phyloP scores from a whole-genome alignment of 2,329 filamentous ascomycete species.

The Plectosphaerella sp. region DNA sequence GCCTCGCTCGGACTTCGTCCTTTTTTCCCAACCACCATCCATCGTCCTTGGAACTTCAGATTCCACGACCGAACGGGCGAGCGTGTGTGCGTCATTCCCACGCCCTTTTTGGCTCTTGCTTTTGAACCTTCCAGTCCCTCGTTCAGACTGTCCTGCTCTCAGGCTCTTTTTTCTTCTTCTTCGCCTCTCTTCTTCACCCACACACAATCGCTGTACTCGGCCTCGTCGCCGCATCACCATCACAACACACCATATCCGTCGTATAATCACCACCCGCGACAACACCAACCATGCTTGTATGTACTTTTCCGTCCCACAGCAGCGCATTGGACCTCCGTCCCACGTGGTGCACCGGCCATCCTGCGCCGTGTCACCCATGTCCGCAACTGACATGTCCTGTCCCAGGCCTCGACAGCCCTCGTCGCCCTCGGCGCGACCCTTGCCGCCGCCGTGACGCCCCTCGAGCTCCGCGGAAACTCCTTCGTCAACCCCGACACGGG shows the following conservation, averaged over 20 bases:
- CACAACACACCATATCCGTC: too few relatives aligned
- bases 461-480: slow-evolving; percentile 52
- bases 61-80: too few relatives aligned
- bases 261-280: too few relatives aligned
- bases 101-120: too few relatives aligned
- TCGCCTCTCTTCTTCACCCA: neutral
- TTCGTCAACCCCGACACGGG: slow-evolving; percentile 57
- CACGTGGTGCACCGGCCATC: neutral
- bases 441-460: slow-evolving; percentile 51
- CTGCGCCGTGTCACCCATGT: neutral
- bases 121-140: too few relatives aligned
- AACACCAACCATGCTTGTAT: too few relatives aligned
- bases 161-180: neutral
- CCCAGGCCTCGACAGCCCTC: slow-evolving; percentile 37
- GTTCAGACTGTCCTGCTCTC: neutral
- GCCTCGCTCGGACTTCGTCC: too few relatives aligned
- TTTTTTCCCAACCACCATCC: too few relatives aligned
- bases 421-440: slow-evolving; percentile 48
- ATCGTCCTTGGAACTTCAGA: too few relatives aligned
- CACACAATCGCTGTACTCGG: neutral
- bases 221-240: neutral
- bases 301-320: too few relatives aligned
- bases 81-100: too few relatives aligned
- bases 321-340: neutral
- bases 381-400: neutral